phyloP scores from a whole-genome alignment of 1,284 basidiomycete genomes.

The Phylloporus sp. region DNA sequence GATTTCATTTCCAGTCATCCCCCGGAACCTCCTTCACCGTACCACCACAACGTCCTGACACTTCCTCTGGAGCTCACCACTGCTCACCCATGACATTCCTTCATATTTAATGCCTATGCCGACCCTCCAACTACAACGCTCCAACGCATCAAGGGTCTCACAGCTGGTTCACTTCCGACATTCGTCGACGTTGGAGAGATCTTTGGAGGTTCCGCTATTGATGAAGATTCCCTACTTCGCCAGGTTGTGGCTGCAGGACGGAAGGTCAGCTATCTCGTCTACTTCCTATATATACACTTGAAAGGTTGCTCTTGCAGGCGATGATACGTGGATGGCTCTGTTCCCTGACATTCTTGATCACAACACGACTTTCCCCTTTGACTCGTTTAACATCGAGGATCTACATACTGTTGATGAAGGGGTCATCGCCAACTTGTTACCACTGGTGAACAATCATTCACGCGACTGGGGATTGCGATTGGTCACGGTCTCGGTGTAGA shows the following conservation, averaged over 20 bases:
- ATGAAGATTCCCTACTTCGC: slow-evolving; percentile 85
- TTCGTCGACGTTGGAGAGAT: slow-evolving; percentile 95
- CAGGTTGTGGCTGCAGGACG: slow-evolving; percentile 65
- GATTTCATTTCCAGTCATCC: slow-evolving; percentile 89
- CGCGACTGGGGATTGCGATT: slow-evolving; percentile 84
- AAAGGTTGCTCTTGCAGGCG: slow-evolving; percentile 88
- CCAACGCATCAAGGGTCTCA: slow-evolving; percentile 94
- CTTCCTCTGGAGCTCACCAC: slow-evolving; percentile 78
- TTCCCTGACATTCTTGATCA: slow-evolving; percentile 81
- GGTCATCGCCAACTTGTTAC: slow-evolving; percentile 88
- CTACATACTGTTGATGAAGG: slow-evolving; percentile 95
- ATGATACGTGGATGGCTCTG: slow-evolving; percentile 94
- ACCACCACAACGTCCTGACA: slow-evolving; percentile 85
- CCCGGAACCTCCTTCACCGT: slow-evolving; percentile 65
- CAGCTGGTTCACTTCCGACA: slow-evolving; percentile 94
- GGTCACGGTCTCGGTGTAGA: slow-evolving; percentile 98
- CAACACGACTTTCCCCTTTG: slow-evolving; percentile 84
- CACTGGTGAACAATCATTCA: slow-evolving; percentile 41
- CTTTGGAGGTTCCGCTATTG: slow-evolving; percentile 86
- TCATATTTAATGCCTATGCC: slow-evolving; percentile 89
- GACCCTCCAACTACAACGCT: slow-evolving; percentile 97
- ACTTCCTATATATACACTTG: slow-evolving; percentile 12
- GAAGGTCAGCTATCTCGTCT: slow-evolving; percentile 53
- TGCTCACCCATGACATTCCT: slow-evolving; percentile 71
- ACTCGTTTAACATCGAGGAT: slow-evolving; percentile 99